A percentile compares a stretch with the other conserved stretches of the same genome.
phyloP scores from a whole-genome alignment of 805 yeast species.

The Candida arabinofermentans region DNA sequence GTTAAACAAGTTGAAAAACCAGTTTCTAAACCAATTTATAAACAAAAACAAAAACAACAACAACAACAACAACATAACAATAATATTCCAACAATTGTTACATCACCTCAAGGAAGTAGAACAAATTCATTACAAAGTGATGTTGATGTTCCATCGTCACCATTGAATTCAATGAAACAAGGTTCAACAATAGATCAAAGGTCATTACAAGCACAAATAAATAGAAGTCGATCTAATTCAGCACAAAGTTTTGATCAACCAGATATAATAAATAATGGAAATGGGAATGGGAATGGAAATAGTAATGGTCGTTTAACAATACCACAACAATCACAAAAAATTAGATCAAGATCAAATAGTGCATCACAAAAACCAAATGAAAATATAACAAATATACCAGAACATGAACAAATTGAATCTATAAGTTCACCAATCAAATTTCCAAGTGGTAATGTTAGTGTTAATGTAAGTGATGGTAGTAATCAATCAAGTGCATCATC shows the following conservation, averaged over 20 bases:
- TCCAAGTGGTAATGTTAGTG: background rate
- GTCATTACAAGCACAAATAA: constrained; percentile 10
- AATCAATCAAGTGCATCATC: constrained; percentile 7
- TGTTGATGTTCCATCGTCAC: constrained; percentile 24
- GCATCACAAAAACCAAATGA: constrained; percentile 21
- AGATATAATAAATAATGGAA: background rate
- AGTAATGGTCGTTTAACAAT: constrained; percentile 7
- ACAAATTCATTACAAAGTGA: constrained; percentile 21
- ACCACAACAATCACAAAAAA: constrained; percentile 11
- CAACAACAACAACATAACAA: background rate
- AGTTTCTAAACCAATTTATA: constrained; percentile 18
- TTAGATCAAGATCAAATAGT: constrained; percentile 25
- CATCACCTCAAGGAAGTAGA: constrained; percentile 12
- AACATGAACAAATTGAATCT: constrained; percentile 3
- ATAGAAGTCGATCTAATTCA: constrained; percentile 28
- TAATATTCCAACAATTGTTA: background rate
- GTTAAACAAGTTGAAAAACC: constrained; percentile 26
- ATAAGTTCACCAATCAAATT: background rate
- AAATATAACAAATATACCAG: constrained; percentile 16
- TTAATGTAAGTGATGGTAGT: background rate
- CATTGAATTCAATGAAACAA: constrained; percentile 27
- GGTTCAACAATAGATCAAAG: constrained; percentile 17
- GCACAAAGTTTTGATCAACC: constrained; percentile 13
- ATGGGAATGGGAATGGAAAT: too few relatives aligned
- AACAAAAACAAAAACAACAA: background rate